These are phyloP conservation scores for Prosopis cineraria DNA, from an alignment of 306 rosid species.

Conservation along the genomic window DNA sequence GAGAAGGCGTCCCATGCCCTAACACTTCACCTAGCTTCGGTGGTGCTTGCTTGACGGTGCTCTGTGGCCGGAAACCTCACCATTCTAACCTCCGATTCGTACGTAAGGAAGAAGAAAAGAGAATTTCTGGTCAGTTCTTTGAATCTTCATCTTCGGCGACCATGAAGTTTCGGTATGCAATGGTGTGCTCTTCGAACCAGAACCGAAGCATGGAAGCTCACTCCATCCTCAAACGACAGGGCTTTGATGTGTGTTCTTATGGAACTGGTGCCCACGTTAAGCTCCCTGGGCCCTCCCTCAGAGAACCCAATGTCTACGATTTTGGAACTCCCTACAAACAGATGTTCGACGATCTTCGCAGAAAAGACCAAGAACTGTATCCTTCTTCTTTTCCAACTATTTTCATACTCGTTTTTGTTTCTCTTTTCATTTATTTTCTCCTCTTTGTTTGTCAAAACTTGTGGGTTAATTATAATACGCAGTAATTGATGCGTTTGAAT, in stretches of 20 bases:
- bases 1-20: not conserved
- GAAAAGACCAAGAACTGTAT: slow-evolving; percentile 94
- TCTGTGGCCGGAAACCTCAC: not conserved
- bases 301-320: slow-evolving; percentile 95
- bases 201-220: slow-evolving; percentile 99
- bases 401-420: not conserved
- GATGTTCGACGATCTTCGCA: slow-evolving; percentile 83
- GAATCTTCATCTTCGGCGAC: not conserved
- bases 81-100: not conserved
- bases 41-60: not conserved
- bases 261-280: slow-evolving; percentile 95
- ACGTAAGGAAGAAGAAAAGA: not conserved
- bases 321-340: slow-evolving; percentile 94
- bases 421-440: slow-evolving; percentile 11
- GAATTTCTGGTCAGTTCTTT: not conserved
- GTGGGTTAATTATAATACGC: not conserved
- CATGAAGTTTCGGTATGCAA: slow-evolving; percentile 74
- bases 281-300: slow-evolving; percentile 96
- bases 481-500: not conserved
- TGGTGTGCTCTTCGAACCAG: slow-evolving; percentile 96
- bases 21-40: not conserved
- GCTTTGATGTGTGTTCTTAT: slow-evolving; percentile 84
- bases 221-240: slow-evolving; percentile 74
- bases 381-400: slow-evolving; percentile 29
- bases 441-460: not conserved